Evolutionary conservation across 352 stramenopile genomes (phyloP), one percentile per base, ranked within the genome.

Genomic region (Phytophthora agathidicida): DNA sequence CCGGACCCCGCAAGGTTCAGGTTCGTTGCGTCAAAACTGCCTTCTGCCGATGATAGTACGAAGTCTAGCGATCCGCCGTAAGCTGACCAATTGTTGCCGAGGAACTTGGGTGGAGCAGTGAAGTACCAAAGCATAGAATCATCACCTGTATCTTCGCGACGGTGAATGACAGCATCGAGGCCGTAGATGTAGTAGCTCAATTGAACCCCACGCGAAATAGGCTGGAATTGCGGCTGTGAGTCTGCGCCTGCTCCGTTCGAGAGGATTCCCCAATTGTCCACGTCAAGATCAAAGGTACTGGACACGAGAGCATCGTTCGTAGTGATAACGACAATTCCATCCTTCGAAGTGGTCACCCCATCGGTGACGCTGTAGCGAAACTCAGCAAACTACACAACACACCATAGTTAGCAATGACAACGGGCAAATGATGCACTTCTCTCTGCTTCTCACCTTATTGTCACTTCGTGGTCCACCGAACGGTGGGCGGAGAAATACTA

Each of bases 31-130:
- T 84, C 73, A 63, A 97, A 98, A 53, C 90, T 92, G 4, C 93
- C 91, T 59, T 94, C 88, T 28, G 92, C 93, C 7, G 89, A 94
- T 33, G 87, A 95, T 7, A 98, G 68, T 16, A 92, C 84, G 58
- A 98, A 98, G 32, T 94, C 77, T 26, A 98, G 74, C 5, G 69
- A 86, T 7, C 93, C 93, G n/a, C 81, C 87, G 70, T 98, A 98
- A 13, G 88, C 75, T 3, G 86, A 68, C 73, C 88, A 96, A 8
- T 95, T 79, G 62, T 97, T 96, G 19, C 91, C 91, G 1, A 90
- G 75, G 59, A 97, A 97, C 35, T 96, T 94, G 19, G 64, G 38
- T 0, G 88, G 86, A 1, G 88, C 88, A 2, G 52, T 67, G 54
- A 98, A 98, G 57, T 95, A 91, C 91, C 91, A 98, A 5, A 93